Base-by-base conservation (phyloP, 371 early-diverging fungal genomes). In the Sporodiniella umbellata region DNA sequence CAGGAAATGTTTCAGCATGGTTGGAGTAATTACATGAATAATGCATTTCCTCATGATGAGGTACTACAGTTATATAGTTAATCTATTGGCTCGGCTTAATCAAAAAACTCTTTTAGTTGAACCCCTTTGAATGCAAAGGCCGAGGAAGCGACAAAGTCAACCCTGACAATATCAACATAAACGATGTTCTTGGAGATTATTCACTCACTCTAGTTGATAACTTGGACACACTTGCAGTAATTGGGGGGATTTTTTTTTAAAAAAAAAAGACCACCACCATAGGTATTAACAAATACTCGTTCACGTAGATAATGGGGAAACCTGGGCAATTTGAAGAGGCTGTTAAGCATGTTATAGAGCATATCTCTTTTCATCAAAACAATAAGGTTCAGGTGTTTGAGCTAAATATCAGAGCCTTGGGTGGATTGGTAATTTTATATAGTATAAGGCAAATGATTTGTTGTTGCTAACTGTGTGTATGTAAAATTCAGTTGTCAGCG, bases 361-460 rank as follows among this genome's bases (percentile, higher is more conserved):
- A 81, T 19, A 81, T 91, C 0, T 70, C 81, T 14, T 95, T 96
- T 56, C 76, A 92, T 64, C 69, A 88, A 47, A 86, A 96, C 62
- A 86, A 83, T 50, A 83, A 87, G 48, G 94, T 98, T 1, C 94
- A 94, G 64, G 91, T 96, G 3, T 98, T 98, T 75, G 98, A 98
- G 68, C 78, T 86, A 30, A 95, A 90, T 33, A 98, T 98, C 42
- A 78, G 98, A 26, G 82, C 93, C 35, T 64, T 98, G 2, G 98
- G 98, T 5, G 94, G 92, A 10, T 68, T 96, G 55, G 79, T 89
- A 76, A 62, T n/a, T n/a, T n/a, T n/a, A n/a, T n/a, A n/a, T n/a
- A n/a, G 52, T 51, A 15, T 6, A 47, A n/a, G n/a, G n/a, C 3
- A 7, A 24, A 33, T 10, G 7, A 17, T 18, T 3, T 28, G 4